Evolutionary conservation across 1,284 basidiomycete genomes (phyloP).

Genomic region (Microbotryum intermedium): DNA sequence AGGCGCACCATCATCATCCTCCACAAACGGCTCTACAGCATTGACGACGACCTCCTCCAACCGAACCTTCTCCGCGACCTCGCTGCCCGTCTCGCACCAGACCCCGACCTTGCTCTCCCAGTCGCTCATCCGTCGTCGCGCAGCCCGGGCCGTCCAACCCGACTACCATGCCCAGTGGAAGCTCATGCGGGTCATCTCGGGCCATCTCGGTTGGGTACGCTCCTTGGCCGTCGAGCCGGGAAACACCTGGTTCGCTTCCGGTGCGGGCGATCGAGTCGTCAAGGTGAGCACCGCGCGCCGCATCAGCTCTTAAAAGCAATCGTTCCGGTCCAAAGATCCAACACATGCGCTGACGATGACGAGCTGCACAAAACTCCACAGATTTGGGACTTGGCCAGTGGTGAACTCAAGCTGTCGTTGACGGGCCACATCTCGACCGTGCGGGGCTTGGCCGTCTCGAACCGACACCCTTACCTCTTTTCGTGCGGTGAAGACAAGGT

Average conservation of each 20-base stretch:
- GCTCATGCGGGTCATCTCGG: conserved; percentile 90
- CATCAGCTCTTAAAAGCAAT: no score
- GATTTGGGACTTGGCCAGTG: conserved; percentile 97
- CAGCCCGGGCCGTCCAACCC: conserved; percentile 83
- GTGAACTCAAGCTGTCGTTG: conserved; percentile 86
- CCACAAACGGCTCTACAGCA: conserved; percentile 15
- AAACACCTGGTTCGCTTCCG: conserved; percentile 97
- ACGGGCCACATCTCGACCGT: conserved; percentile 98
- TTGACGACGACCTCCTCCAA: conserved; percentile 9
- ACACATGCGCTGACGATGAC: neutral
- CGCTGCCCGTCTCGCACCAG: conserved; percentile 24
- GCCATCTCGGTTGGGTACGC: conserved; percentile 97
- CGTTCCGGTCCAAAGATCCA: no score
- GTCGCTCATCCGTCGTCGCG: conserved; percentile 80
- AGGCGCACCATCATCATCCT: conserved; percentile 17
- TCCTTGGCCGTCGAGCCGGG: conserved; percentile 92
- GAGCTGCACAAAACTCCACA: conserved; percentile 10
- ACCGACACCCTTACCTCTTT: conserved; percentile 92
- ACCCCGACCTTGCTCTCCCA: conserved; percentile 55
- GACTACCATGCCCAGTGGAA: conserved; percentile 95
- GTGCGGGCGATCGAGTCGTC: conserved; percentile 93
- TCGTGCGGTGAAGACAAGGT: conserved; percentile 97
- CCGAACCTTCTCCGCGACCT: neutral
- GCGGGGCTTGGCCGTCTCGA: conserved; percentile 81
- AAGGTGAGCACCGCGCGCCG: conserved; percentile 46